Base-by-base conservation (phyloP, 345 rosid genomes). In the Microcos paniculata region DNA sequence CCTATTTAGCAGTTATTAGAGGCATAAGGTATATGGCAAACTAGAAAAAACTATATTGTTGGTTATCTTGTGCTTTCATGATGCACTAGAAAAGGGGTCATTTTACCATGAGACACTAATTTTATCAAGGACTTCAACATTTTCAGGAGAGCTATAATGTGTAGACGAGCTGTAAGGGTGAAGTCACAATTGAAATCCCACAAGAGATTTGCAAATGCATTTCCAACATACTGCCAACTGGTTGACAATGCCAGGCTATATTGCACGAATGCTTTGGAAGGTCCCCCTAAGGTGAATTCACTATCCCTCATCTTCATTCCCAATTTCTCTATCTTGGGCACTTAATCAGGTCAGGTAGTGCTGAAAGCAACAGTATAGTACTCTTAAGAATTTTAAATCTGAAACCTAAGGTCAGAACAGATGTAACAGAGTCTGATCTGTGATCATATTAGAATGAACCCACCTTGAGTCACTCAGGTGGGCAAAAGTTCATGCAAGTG, bases 231-330 rank as follows among this genome's bases (percentile, higher is more conserved):
- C 73, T 90, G 96, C 80, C 83, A 84, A 62, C 85, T 93, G 62
- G 99, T 93, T 46, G 99, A 96, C 65, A 87, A 64, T 79, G 99
- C 98, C 35, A 86, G 95, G 77, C 89, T 96, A 42, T 96, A 93
- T 56, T 81, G 92, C 84, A 91, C 98, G 68, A 96, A 96, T 72
- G 85, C 90, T 5, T 81, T 90, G 1, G 94, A 89, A 72, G 97
- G 95, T 73, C 88, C 97, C 0, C 98, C 98, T 23, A 88, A 83
- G 94, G 98, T 95, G 75, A 49, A 4, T 4, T 24, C 30, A 33
- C 72, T 71, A 42, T 51, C 66, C 18, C 70, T 61, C 71, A 62
- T 4, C 58, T 51, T 43, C 28, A 15, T 19, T 49, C 18, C 31
- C 19, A 10, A 19, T 49, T 49, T 49, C 23, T 62, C 31, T 45